Evolutionary conservation across 768 basidiomycete species (phyloP), one percentile per base, ranked within the genome.

Genomic region (Pisolithus tinctorius): DNA sequence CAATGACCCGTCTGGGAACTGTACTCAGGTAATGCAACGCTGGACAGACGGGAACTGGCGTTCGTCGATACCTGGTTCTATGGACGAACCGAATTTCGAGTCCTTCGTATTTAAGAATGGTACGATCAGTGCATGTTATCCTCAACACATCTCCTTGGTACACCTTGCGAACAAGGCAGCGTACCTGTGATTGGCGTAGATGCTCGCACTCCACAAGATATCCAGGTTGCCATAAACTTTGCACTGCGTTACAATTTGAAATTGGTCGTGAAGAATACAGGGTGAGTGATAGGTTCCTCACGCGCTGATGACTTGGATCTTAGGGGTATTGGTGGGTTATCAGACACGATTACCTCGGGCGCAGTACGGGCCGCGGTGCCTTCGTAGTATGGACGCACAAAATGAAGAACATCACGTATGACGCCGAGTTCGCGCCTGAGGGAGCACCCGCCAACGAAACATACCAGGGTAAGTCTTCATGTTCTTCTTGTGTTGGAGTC

Each of bases 71-170:
- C 58, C 74, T 16, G 76, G 76, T 16, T 37, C 36, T 2, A 67
- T 71, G 65, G 66, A 75, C 51, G 30, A 41, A n/a, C 44, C 58
- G 4, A 66, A 69, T 36, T 66, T 54, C 43, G 69, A 63, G 54
- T 65, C 55, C 38, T 73, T 57, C 52, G 57, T 64, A 0, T 71
- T 63, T 17, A 50, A 48, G 27, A 76, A 75, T 57, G 75, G 71
- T 34, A 77, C 73, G 43, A 74, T 77, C 41, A 71, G 72, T 59
- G 71, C 45, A 13, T 56, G 44, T 30, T 56, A 56, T n/a, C 20
- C 47, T 75, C 38, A 64, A 71, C 20, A 71, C 70, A 23, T 17
- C 46, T n/a, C 17, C 37, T 8, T 16, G 9, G 8, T 8, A 37
- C 36, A 16, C 36, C 16, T 37, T 20, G 20, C 20, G 20, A 20